Conservation (phyloP, 2,329 filamentous ascomycete species). For the Blumeriella jaapii region DNA sequence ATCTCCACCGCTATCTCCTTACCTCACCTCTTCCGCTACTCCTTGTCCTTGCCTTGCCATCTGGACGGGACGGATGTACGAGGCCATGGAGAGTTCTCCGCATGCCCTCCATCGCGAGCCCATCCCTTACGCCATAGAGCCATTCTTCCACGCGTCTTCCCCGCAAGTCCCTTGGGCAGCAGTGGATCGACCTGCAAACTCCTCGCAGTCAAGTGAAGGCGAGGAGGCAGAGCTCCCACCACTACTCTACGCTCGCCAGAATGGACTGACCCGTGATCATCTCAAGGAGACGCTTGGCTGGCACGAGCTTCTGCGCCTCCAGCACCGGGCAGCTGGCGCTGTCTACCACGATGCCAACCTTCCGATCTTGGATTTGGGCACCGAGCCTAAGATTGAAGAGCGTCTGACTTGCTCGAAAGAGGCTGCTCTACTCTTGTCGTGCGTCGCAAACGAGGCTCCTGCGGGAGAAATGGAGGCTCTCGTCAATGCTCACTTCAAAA, state of each 20-base stretch:
- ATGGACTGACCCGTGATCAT: conserved; percentile 21
- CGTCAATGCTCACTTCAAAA: conserved; percentile 6
- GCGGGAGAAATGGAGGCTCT: conserved; percentile 9
- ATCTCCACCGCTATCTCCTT: too few species aligned
- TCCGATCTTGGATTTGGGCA: conserved; percentile 11
- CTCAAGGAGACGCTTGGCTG: conserved; percentile 10
- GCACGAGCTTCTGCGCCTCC: conserved; percentile 12
- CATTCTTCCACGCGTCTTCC: neutral
- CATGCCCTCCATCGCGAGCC: too few species aligned
- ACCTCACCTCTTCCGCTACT: too few species aligned
- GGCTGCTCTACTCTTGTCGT: conserved; percentile 17
- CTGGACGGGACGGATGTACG: too few species aligned
- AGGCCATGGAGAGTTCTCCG: too few species aligned
- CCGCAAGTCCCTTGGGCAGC: neutral
- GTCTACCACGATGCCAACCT: conserved; percentile 11
- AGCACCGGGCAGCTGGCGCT: neutral
- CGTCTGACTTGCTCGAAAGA: conserved; percentile 18
- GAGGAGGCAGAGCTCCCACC: conserved; percentile 15
- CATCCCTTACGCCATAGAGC: neutral
- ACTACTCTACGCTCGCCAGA: conserved; percentile 23
- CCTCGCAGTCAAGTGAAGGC: conserved; percentile 6
- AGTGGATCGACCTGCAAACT: neutral
- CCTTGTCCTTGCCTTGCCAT: too few species aligned
- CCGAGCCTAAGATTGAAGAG: conserved; percentile 15
- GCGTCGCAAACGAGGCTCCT: conserved; percentile 8